Base-by-base conservation (phyloP, 176 grass and related monocot species). In the Zoysia japonica region DNA sequence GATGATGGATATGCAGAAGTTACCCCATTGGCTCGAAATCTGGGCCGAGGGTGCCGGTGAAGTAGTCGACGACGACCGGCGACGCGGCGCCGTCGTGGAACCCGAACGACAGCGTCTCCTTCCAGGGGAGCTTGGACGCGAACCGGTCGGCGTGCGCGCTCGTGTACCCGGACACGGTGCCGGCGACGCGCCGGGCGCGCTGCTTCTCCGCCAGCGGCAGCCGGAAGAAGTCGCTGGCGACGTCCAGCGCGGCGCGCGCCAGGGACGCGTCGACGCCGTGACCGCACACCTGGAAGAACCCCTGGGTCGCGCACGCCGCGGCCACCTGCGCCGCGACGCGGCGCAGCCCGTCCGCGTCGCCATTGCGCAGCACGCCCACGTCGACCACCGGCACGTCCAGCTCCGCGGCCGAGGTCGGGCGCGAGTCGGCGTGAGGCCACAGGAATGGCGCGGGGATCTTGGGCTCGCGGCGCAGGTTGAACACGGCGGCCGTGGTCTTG, bases 91-190 rank as follows among this genome's bases (percentile, higher is more conserved):
- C 78, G 48, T 59, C 76, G 20, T 74, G 88, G 84, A 88, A 97
- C 8, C 78, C 89, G 79, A 97, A 94, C 19, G 94, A 94, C n/a
- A 97, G 89, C 37, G 92, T 94, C 85, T 97, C 94, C 76, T 97
- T 97, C 94, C 91, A 94, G 5, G 92, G 94, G n/a, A 97, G 85
- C 85, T 85, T 97, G 53, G 85, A 88, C 28, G 85, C 56, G 83
- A 97, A 97, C 37, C 94, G 85, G 72, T 97, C 94, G 3, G 89
- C 82, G 83, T 97, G 91, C 7, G 94, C 94, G 57, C 91, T 91
- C 5, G 89, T 85, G 81, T 94, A 97, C 20, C 94, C 94, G 76
- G 89, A 88, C 74, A 91, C 78, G 74, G 85, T 90, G 9, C 91
- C 91, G 1, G 87, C 87, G 53, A 85, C 47, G 68, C 91, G 84